Evolutionary conservation across 148 eudicot genomes (phyloP), one percentile per base, ranked within the genome.

Genomic region (Rhododendron griersonianum): DNA sequence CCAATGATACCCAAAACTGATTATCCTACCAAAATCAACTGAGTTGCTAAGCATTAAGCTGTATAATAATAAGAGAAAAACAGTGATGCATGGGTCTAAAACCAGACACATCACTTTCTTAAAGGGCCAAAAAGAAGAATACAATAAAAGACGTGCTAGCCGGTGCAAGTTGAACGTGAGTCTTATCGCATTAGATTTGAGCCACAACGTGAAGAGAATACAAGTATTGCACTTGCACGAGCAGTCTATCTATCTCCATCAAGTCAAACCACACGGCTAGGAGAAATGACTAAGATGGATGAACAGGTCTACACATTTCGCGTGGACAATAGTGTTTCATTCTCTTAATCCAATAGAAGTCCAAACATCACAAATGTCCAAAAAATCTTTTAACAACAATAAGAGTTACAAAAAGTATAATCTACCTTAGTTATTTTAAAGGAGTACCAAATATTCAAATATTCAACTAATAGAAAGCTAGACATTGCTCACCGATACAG

Each of bases 401-500:
- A 59, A 21, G 65, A 69, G 47, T 28, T 7, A 67, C 7, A 35
- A 13, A 18, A 71, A 3, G 11, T 33, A 33, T 33, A 33, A 33
- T 33, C 33, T 33, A 33, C 33, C 33, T 33, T 33, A 33, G 33
- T 33, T 33, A 33, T 33, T 33, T 33, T 33, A 33, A 33, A 33
- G 33, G 33, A 33, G 33, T 67, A 78, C 2, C 16, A 82, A 21
- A 51, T 33, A 1, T 33, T 71, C 39, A 37, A 37, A 33, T 33
- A 33, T 33, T 33, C 67, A 69, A 28, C 80, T 53, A 73, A 75
- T 18, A 83, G 5, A 80, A 50, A 80, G 83, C 11, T 74, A 39
- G 8, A 71, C 35, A 69, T 21, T 65, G 84, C 98, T 92, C 84
- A 95, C 98, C 94, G 33, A 95, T 89, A 84, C 92, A 92, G 75